Evolutionary conservation across 768 basidiomycete genomes (phyloP).

Genomic region (Pleurotus tuber-regium): DNA sequence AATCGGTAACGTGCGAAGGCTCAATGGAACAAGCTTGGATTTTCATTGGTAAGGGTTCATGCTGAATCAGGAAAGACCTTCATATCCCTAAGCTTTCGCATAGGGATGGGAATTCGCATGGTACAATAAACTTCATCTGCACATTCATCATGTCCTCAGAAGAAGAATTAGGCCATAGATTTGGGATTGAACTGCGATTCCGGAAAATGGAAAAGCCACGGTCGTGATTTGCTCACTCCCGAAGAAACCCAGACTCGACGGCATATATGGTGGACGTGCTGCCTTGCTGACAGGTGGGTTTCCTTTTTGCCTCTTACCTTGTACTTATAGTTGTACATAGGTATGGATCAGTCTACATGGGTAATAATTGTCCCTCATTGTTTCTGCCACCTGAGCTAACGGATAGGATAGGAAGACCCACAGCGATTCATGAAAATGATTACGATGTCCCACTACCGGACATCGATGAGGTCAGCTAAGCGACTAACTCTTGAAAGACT

Average conservation of each 20-base stretch:
- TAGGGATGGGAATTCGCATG: slow-evolving; percentile 77
- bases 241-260: slow-evolving; percentile 70
- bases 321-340: slow-evolving; percentile 28
- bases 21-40: slow-evolving; percentile 86
- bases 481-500: slow-evolving; percentile 2
- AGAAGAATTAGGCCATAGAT: slow-evolving; percentile 60
- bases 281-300: slow-evolving; percentile 63
- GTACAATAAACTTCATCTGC: slow-evolving; percentile 29
- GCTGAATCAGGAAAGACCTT: slow-evolving; percentile 7
- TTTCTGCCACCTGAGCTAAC: slow-evolving; percentile 10
- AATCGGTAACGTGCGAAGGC: slow-evolving; percentile 28
- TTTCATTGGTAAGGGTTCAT: slow-evolving; percentile 55
- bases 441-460: slow-evolving; percentile 66
- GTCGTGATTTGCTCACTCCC: slow-evolving; percentile 55
- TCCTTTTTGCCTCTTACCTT: not conserved
- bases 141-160: slow-evolving; percentile 4
- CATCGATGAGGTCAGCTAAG: slow-evolving; percentile 44
- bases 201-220: slow-evolving; percentile 67
- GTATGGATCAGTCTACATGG: slow-evolving; percentile 75
- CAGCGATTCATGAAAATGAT: slow-evolving; percentile 65
- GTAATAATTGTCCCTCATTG: slow-evolving; percentile 28
- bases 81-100: not conserved
- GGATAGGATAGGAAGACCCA: slow-evolving; percentile 52
- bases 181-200: slow-evolving; percentile 80
- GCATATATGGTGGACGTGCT: slow-evolving; percentile 81